Percentiles rank a stretch among this genome's conserved stretches.
Conservation (phyloP, 2,329 filamentous ascomycete genomes). For the Coniochaeta prunicola region DNA sequence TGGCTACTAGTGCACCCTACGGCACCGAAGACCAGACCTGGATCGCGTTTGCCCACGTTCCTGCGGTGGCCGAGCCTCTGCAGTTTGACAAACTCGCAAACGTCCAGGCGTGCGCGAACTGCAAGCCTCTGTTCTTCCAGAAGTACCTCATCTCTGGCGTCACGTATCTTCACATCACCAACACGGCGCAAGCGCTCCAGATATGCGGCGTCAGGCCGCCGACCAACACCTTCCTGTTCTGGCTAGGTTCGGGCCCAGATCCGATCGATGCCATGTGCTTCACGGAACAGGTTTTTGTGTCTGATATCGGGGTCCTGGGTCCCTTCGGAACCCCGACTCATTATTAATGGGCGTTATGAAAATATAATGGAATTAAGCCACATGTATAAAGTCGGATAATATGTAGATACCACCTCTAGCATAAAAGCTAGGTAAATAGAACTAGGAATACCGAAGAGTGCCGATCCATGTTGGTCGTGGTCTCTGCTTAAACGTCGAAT, state of each 20-base stretch:
- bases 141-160: neutral
- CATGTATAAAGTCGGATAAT: neutral
- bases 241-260: neutral
- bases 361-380: neutral
- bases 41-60: neutral
- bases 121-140: neutral
- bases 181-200: neutral
- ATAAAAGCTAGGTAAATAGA: too few species aligned
- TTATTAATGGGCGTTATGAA: neutral
- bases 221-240: neutral
- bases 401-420: neutral
- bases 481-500: too few species aligned
- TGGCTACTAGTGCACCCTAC: neutral
- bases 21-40: neutral
- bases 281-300: neutral
- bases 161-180: neutral
- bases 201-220: neutral
- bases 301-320: neutral
- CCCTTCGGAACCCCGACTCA: neutral
- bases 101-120: neutral
- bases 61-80: neutral
- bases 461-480: too few species aligned
- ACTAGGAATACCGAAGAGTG: too few species aligned
- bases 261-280: neutral
- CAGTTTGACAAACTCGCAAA: neutral